Evolutionary conservation across 2,329 filamentous ascomycete species (phyloP).

Genomic region (Fusarium sp.): DNA sequence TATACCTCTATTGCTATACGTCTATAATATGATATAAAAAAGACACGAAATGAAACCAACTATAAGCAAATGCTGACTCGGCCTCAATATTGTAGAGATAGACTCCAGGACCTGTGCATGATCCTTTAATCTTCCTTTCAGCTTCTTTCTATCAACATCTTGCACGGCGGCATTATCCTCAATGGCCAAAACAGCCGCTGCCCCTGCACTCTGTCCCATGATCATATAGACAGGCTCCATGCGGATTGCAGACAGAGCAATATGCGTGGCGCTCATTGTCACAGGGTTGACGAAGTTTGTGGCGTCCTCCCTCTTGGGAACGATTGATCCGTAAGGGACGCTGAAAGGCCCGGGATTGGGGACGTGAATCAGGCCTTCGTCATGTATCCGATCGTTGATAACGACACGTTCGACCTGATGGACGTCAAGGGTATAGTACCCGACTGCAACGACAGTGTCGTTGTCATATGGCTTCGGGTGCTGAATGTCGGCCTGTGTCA

Average conservation of each 20-base stretch:
- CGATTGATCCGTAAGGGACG: constrained; percentile 10
- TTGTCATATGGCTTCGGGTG: background rate
- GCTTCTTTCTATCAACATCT: constrained; percentile 15
- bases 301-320: background rate
- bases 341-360: constrained; percentile 15
- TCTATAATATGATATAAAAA: background rate
- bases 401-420: constrained; percentile 29
- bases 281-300: constrained; percentile 26
- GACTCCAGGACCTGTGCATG: constrained; percentile 17
- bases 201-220: constrained; percentile 19
- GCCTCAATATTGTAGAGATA: background rate
- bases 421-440: constrained; percentile 24
- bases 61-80: background rate
- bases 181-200: constrained; percentile 26
- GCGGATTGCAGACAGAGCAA: constrained; percentile 13
- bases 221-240: constrained; percentile 28
- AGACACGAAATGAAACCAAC: background rate
- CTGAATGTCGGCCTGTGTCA: constrained; percentile 27
- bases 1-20: background rate
- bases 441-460: constrained; percentile 11
- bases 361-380: constrained; percentile 23
- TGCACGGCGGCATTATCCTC: constrained; percentile 24
- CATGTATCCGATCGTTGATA: constrained; percentile 7
- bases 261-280: constrained; percentile 19
- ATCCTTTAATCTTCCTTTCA: background rate